Evolutionary conservation across 306 rosid genomes (phyloP), one percentile per base, ranked within the genome.

Genomic region (Corylus heterophylla): DNA sequence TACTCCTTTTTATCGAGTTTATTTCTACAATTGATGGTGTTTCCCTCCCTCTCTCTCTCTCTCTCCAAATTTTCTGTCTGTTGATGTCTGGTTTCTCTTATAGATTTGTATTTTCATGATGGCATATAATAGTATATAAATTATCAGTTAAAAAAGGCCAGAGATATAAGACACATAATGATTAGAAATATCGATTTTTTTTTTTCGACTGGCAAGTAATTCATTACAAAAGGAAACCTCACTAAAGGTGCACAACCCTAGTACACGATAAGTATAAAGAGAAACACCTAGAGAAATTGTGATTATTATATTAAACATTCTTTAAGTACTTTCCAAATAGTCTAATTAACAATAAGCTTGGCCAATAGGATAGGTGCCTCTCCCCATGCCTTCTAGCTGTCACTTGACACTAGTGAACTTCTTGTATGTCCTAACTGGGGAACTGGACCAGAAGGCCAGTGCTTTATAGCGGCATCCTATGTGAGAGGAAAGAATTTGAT

Each of bases 1-100:
- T 13, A 29, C 4, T 1, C 71, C 68, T 52, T 82, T 79, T 75
- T 22, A 49, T 77, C 52, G 47, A 54, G 54, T 54, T 59, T 54
- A 39, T 39, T 39, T 22, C 64, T 37, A 49, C 58, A 22, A 45
- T 56, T 73, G 37, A 7, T 62, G 72, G 51, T 4, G 16, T 31
- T 5, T 71, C 39, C 20, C 3, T 35, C 22, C 8, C 9, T 75
- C 18, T 49, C 45, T 74, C 51, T 55, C 22, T 22, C 22, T 45
- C 48, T 39, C 55, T 29, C 16, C 2, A 6, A 3, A 68, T 35
- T 61, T 22, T 16, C 37, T 17, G 44, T 51, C 47, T 42, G 20
- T 25, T 12, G 52, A 5, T 20, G 37, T 56, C 44, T 37, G 72
- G 25, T 78, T 37, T 25, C 25, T 42, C 16, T 29, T 7, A 69